Conservation (phyloP, 2,329 filamentous ascomycete species). For the Trichoderma simmonsii region DNA sequence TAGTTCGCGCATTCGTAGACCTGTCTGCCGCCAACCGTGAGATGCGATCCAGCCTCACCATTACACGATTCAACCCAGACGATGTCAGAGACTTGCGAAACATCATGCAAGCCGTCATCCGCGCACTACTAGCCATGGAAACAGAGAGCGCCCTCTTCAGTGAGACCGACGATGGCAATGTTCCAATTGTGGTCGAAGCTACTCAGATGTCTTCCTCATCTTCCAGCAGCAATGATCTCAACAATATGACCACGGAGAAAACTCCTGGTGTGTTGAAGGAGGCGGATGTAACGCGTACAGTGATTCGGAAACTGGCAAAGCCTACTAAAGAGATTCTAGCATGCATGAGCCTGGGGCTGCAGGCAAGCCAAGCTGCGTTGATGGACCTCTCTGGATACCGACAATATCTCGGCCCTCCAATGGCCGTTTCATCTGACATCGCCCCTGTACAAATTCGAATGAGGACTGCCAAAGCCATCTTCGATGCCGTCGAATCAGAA, state of each 20-base stretch:
- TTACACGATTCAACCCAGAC: constrained; percentile 50
- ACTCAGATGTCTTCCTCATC: neutral
- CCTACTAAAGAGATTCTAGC: constrained; percentile 47
- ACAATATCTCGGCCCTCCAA: constrained; percentile 43
- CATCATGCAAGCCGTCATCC: constrained; percentile 52
- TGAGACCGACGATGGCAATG: constrained; percentile 17
- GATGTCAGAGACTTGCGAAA: constrained; percentile 53
- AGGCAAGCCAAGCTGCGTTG: constrained; percentile 49
- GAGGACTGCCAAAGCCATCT: constrained; percentile 42
- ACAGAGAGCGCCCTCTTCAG: constrained; percentile 46
- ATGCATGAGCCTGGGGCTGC: constrained; percentile 44
- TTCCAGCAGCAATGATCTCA: neutral
- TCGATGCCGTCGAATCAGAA: constrained; percentile 45
- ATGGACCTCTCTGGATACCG: constrained; percentile 54
- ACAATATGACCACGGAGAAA: neutral
- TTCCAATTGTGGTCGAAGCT: constrained; percentile 21
- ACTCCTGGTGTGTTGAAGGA: constrained; percentile 10
- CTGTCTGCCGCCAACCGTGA: constrained; percentile 56
- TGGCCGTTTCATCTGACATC: constrained; percentile 42
- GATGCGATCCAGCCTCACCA: constrained; percentile 53
- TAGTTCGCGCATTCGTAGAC: constrained; percentile 53
- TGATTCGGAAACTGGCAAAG: constrained; percentile 36
- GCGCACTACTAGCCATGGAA: constrained; percentile 51
- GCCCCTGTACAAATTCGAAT: constrained; percentile 39
- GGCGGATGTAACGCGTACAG: constrained; percentile 25